Evolutionary conservation across 805 yeast genomes (phyloP).

Genomic region (Yarrowia hollandica): DNA sequence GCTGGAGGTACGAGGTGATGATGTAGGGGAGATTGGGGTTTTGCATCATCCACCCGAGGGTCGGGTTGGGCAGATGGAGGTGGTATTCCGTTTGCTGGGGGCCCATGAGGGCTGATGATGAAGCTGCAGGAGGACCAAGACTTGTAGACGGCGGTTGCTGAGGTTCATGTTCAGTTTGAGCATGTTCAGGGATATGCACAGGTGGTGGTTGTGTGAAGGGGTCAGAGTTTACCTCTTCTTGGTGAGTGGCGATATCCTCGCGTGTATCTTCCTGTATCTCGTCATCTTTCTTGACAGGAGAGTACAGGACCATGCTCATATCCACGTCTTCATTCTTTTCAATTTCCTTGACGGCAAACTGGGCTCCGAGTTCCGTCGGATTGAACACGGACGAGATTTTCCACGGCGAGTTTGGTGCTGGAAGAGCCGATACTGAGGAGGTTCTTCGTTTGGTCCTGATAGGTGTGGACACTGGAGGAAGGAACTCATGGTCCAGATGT

Average conservation of each 20-base stretch:
- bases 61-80: conserved; percentile 17
- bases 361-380: conserved; percentile 22
- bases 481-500: background rate
- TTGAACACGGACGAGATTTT: conserved; percentile 13
- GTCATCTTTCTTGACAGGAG: background rate
- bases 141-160: no score
- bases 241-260: no score
- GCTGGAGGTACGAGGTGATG: conserved; percentile 62
- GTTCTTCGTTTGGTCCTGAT: conserved; percentile 2
- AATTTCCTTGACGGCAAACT: conserved; percentile 21
- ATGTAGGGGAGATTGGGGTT: conserved; percentile 50
- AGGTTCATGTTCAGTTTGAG: no score
- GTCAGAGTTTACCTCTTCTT: background rate
- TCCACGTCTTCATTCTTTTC: conserved; percentile 18
- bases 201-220: background rate
- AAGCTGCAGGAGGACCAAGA: no score
- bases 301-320: conserved; percentile 18
- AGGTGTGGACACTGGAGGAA: background rate
- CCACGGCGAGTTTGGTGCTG: conserved; percentile 3
- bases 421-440: background rate
- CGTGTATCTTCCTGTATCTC: no score
- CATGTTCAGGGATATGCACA: background rate
- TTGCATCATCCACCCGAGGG: conserved; percentile 26
- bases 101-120: no score
- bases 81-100: conserved; percentile 1